A percentile compares a stretch with the other conserved stretches of the same genome.
These are phyloP conservation scores for Trichoderma lentiforme DNA, from an alignment of 2,329 filamentous ascomycete genomes.

Conservation along the genomic window DNA sequence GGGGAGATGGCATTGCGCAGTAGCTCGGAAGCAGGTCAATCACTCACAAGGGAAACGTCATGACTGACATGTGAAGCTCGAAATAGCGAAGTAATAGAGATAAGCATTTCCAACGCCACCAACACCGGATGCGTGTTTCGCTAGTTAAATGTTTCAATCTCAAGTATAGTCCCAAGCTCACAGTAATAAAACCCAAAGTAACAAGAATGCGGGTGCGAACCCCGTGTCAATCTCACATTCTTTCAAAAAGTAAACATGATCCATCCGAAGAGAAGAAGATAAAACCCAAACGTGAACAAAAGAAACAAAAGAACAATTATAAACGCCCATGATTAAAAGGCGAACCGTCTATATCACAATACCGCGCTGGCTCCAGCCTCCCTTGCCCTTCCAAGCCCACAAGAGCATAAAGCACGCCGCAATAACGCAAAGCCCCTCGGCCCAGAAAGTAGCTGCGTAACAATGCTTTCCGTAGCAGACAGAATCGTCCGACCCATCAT, in stretches of 20 bases:
- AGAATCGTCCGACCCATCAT: slow-evolving; percentile 42
- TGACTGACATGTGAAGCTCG: neutral
- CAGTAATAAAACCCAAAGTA: neutral
- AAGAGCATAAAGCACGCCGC: slow-evolving; percentile 68
- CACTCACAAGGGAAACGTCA: no score
- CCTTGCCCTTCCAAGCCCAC: slow-evolving; percentile 76
- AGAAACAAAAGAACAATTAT: neutral
- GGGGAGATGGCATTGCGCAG: neutral
- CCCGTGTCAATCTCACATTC: neutral
- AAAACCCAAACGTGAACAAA: neutral
- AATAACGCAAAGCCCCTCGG: slow-evolving; percentile 77
- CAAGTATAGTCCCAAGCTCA: neutral
- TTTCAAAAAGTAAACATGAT: neutral
- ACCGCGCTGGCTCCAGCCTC: slow-evolving; percentile 72
- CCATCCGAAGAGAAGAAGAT: neutral
- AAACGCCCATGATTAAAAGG: neutral
- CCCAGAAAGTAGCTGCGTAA: slow-evolving; percentile 82
- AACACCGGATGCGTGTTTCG: neutral
- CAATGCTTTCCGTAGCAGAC: slow-evolving; percentile 81
- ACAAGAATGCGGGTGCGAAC: neutral
- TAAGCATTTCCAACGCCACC: slow-evolving; percentile 1
- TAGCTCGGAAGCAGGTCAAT: neutral
- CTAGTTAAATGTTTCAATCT: neutral
- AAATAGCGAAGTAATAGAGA: neutral
- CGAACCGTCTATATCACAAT: slow-evolving; percentile 58